These are phyloP conservation scores for Afroboletus lepidellus DNA, from an alignment of 1,284 basidiomycete genomes.

Conservation along the genomic window DNA sequence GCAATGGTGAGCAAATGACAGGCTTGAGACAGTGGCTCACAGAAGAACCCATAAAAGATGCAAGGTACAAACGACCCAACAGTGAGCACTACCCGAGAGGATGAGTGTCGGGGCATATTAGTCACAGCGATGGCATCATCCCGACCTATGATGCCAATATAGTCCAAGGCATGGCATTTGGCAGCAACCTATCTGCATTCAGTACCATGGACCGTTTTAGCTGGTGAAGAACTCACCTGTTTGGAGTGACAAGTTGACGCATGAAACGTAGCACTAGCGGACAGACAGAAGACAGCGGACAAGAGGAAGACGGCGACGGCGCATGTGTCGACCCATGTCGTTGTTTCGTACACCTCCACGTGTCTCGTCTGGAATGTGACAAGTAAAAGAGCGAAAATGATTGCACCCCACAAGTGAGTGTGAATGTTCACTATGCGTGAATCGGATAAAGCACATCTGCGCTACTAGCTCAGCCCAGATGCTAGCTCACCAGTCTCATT, in stretches of 20 bases:
- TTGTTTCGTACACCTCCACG: slow-evolving; percentile 46
- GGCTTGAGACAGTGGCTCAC: slow-evolving; percentile 50
- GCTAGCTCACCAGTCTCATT: slow-evolving; percentile 70
- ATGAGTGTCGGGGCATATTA: neutral
- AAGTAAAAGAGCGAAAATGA: slow-evolving; percentile 65
- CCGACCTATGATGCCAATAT: slow-evolving; percentile 63
- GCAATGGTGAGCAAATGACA: slow-evolving; percentile 58
- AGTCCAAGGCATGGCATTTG: slow-evolving; percentile 66
- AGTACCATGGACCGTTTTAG: neutral
- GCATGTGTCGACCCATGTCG: slow-evolving; percentile 62
- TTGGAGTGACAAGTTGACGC: slow-evolving; percentile 74
- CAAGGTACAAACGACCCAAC: slow-evolving; percentile 83
- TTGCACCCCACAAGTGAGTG: slow-evolving; percentile 77
- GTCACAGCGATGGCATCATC: slow-evolving; percentile 13
- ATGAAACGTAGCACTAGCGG: slow-evolving; percentile 77
- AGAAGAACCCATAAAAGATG: slow-evolving; percentile 73
- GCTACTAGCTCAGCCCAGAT: slow-evolving; percentile 8
- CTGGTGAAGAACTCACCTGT: slow-evolving; percentile 41
- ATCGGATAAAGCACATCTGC: slow-evolving; percentile 8
- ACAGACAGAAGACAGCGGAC: slow-evolving; percentile 75
- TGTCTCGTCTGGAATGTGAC: slow-evolving; percentile 51
- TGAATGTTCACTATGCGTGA: slow-evolving; percentile 79
- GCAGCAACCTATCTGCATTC: slow-evolving; percentile 41
- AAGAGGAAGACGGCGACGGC: slow-evolving; percentile 69
- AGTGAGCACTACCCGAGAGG: slow-evolving; percentile 47